phyloP scores from a whole-genome alignment of 805 yeast genomes.

The Schwanniomyces sp. region DNA sequence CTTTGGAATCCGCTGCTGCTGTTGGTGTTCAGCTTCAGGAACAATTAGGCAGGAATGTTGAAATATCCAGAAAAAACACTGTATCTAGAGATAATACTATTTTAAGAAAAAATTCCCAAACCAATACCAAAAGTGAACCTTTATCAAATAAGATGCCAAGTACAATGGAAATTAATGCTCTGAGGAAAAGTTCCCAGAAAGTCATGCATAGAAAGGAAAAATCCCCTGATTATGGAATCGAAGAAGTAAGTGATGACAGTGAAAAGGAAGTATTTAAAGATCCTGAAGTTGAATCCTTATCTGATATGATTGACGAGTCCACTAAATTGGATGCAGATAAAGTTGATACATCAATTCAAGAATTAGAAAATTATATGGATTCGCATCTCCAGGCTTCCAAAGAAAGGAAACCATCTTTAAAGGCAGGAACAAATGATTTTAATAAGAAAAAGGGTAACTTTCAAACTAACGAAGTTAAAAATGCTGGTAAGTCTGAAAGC shows the following conservation, averaged over 20 bases:
- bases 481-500: not conserved
- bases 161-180: not conserved
- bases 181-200: not conserved
- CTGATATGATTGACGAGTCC: conserved; percentile 14
- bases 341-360: conserved; percentile 36
- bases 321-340: conserved; percentile 10
- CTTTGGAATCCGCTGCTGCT: conserved; percentile 27
- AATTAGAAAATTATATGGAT: conserved; percentile 39
- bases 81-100: not conserved
- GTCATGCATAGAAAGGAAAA: not conserved
- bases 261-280: conserved; percentile 17
- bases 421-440: too few relatives aligned
- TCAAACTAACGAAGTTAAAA: not conserved
- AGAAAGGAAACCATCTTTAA: not conserved
- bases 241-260: conserved; percentile 31
- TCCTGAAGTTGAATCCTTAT: not conserved
- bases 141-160: too few relatives aligned
- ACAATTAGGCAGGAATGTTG: conserved; percentile 9
- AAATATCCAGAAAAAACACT: not conserved
- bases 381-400: conserved; percentile 22
- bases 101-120: not conserved
- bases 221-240: conserved; percentile 36
- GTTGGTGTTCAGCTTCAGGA: conserved; percentile 23
- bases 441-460: not conserved
- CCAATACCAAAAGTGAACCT: too few relatives aligned